phyloP scores from a whole-genome alignment of 768 basidiomycete genomes.

The Tylopilus felleus region DNA sequence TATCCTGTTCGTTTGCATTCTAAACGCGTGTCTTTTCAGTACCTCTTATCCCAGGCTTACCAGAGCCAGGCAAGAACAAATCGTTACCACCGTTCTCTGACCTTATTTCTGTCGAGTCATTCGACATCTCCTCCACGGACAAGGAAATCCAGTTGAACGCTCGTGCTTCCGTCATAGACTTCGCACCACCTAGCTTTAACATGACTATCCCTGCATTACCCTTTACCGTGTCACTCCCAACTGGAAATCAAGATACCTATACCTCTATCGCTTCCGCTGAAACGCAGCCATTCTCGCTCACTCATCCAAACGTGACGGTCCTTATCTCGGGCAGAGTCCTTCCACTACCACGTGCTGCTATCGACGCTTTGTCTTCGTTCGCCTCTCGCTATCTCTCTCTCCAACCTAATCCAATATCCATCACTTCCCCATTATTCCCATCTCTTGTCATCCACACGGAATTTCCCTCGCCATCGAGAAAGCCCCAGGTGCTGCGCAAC shows the following conservation, averaged over 20 bases:
- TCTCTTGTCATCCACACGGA: constrained; percentile 42
- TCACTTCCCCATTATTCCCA: constrained; percentile 56
- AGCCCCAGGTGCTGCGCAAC: constrained; percentile 63
- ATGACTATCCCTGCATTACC: constrained; percentile 57
- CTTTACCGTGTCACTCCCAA: constrained; percentile 55
- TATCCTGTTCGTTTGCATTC: background rate
- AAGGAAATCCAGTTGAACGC: constrained; percentile 45
- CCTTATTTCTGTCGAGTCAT: constrained; percentile 58
- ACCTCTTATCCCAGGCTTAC: constrained; percentile 62
- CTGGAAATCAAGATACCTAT: constrained; percentile 13
- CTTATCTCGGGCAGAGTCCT: constrained; percentile 54
- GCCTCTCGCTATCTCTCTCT: constrained; percentile 63
- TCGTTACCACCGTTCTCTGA: constrained; percentile 57
- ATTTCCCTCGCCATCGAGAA: constrained; percentile 66
- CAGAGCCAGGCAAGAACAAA: constrained; percentile 47
- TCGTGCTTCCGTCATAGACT: constrained; percentile 56
- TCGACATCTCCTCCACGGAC: constrained; percentile 40
- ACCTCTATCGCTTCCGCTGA: constrained; percentile 53
- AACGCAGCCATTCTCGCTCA: constrained; percentile 55
- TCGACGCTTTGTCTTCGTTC: constrained; percentile 52
- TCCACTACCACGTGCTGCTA: constrained; percentile 44
- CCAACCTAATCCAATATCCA: constrained; percentile 51
- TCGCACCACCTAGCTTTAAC: constrained; percentile 46
- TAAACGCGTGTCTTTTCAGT: constrained; percentile 40
- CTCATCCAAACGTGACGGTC: constrained; percentile 66